These are phyloP conservation scores for Dictyophora rubrovolvata DNA, from an alignment of 768 basidiomycete genomes.

Conservation along the genomic window DNA sequence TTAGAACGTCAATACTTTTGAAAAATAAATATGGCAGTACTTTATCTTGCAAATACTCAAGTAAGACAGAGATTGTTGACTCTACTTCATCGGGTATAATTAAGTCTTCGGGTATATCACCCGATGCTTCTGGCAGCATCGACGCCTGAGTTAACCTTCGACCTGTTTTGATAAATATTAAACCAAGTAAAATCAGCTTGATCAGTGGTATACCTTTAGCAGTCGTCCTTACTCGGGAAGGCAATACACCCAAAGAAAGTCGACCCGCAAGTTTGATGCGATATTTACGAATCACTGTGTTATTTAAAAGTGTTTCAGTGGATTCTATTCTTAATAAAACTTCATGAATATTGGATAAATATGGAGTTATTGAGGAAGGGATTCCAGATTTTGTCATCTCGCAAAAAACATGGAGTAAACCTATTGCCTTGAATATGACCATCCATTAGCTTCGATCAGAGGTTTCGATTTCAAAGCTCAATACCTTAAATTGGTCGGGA, in stretches of 20 bases:
- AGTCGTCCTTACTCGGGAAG: conserved; percentile 29
- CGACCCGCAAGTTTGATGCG: conserved; percentile 60
- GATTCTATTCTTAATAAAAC: conserved; percentile 35
- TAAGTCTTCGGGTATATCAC: conserved; percentile 20
- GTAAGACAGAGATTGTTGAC: conserved; percentile 56
- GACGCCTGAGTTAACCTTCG: conserved; percentile 12
- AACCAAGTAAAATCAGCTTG: conserved; percentile 2
- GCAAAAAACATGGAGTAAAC: conserved; percentile 57
- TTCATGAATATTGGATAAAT: conserved; percentile 33
- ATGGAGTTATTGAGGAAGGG: conserved; percentile 37
- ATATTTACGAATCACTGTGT: conserved; percentile 61
- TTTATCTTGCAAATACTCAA: conserved; percentile 70
- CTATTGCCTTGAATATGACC: conserved; percentile 43
- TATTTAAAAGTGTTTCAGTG: conserved; percentile 32
- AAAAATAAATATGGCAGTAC: conserved; percentile 29
- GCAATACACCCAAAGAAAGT: conserved; percentile 51
- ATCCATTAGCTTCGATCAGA: neutral
- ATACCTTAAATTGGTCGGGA: conserved; percentile 43
- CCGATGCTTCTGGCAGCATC: conserved; percentile 18
- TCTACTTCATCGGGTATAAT: conserved; percentile 73
- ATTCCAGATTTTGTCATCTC: conserved; percentile 60
- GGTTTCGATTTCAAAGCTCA: conserved; percentile 14
- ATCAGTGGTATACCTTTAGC: conserved; percentile 29
- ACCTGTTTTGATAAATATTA: conserved; percentile 12
- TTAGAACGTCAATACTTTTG: neutral